Conservation (phyloP, 108 stramenopile genomes). For the Fragilaria crotonensis region DNA sequence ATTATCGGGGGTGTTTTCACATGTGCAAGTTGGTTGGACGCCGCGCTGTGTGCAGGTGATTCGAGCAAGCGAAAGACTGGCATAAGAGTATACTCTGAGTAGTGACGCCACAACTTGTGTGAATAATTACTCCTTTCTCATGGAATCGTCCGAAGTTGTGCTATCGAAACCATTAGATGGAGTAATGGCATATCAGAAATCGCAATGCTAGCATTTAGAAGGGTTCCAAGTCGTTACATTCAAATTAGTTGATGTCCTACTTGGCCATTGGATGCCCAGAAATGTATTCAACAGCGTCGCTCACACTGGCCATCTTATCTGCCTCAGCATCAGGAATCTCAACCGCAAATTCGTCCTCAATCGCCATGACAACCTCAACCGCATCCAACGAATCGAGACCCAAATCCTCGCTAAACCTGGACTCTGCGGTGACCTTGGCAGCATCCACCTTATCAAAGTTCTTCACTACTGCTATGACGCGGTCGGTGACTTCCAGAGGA, state of each 20-base stretch:
- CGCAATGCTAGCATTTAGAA: too few relatives aligned
- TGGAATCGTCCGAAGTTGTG: too few relatives aligned
- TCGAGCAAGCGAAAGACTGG: background rate
- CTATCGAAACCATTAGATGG: too few relatives aligned
- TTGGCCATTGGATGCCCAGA: constrained; percentile 89
- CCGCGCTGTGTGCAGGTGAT: constrained; percentile 24
- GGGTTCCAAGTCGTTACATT: too few relatives aligned
- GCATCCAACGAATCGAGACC: constrained; percentile 97
- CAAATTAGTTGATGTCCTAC: too few relatives aligned
- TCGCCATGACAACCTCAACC: constrained; percentile 99
- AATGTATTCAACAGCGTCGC: constrained; percentile 95
- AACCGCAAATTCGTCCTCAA: constrained; percentile 99
- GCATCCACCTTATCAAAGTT: constrained; percentile 97
- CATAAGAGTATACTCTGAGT: background rate
- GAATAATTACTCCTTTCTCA: too few relatives aligned
- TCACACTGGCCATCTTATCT: constrained; percentile 91
- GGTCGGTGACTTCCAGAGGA: constrained; percentile 85
- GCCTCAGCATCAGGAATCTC: constrained; percentile 99
- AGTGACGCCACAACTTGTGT: too few relatives aligned
- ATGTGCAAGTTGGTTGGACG: constrained; percentile 65
- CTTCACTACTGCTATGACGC: constrained; percentile 94
- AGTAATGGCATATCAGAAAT: too few relatives aligned
- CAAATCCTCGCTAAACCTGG: constrained; percentile 92
- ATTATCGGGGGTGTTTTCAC: constrained; percentile 94
- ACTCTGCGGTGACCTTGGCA: constrained; percentile 72